Evolutionary conservation across 805 yeast genomes (phyloP).

Genomic region (Candida germanica): DNA sequence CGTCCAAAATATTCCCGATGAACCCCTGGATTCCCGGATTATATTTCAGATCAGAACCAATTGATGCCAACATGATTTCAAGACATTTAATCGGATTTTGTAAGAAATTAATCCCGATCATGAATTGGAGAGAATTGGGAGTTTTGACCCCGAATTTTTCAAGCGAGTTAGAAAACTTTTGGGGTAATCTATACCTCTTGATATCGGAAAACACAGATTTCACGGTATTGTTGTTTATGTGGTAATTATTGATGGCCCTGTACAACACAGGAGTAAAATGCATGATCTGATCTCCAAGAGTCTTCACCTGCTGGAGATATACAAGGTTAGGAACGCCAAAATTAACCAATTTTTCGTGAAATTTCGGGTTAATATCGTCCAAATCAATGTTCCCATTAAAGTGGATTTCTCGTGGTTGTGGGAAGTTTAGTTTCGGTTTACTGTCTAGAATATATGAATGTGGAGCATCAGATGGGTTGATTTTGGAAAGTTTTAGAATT

Average conservation of each 20-base stretch:
- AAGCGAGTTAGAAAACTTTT: background rate
- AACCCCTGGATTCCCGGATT: background rate
- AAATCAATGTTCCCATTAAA: background rate
- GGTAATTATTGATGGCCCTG: background rate
- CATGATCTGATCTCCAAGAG: conserved; percentile 2
- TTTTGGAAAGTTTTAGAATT: conserved; percentile 1
- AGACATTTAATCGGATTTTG: conserved; percentile 12
- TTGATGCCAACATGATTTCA: conserved; percentile 2
- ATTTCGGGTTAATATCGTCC: background rate
- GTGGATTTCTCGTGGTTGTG: background rate
- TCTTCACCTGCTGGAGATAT: conserved; percentile 1
- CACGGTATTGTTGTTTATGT: no score
- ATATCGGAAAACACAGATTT: no score
- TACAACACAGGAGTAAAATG: background rate
- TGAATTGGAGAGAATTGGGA: conserved; percentile 1
- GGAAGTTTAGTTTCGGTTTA: background rate
- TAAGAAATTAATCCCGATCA: conserved; percentile 7
- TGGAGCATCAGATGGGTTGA: background rate
- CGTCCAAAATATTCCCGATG: conserved; percentile 1
- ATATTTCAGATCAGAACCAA: background rate
- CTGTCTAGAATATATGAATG: background rate
- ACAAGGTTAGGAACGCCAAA: conserved; percentile 3
- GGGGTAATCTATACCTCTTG: background rate
- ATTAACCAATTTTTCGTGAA: background rate
- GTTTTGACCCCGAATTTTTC: background rate